A percentile compares a stretch with the other conserved stretches of the same genome.
Evolutionary conservation across 768 basidiomycete species (phyloP).

Genomic region (Suillus hirtellus): DNA sequence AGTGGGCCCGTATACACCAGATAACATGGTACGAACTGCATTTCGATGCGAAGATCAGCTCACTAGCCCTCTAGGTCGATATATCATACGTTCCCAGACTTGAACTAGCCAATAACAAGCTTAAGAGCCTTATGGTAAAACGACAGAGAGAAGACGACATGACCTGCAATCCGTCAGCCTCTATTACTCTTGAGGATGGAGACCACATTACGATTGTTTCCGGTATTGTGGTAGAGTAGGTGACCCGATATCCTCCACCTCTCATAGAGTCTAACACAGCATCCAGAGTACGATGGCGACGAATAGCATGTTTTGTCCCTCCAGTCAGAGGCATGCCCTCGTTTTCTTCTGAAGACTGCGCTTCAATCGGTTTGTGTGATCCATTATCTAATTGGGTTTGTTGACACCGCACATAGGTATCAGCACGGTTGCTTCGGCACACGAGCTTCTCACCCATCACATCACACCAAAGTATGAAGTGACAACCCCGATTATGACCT

Average conservation of each 20-base stretch:
- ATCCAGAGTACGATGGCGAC: conserved; percentile 51
- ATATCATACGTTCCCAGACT: conserved; percentile 50
- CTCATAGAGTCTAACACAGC: conserved; percentile 8
- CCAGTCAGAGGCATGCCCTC: conserved; percentile 36
- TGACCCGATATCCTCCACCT: neutral
- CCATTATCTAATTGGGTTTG: neutral
- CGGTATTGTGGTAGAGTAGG: conserved; percentile 49
- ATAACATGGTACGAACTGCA: conserved; percentile 53
- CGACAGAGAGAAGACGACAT: conserved; percentile 35
- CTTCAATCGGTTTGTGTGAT: conserved; percentile 49
- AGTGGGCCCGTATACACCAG: conserved; percentile 51
- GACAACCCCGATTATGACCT: conserved; percentile 51
- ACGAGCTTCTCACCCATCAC: conserved; percentile 61
- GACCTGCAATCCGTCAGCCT: conserved; percentile 38
- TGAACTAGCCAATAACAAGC: conserved; percentile 47
- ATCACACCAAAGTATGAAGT: conserved; percentile 52
- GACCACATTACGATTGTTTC: conserved; percentile 51
- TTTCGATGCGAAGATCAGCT: neutral
- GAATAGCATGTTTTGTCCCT: conserved; percentile 50
- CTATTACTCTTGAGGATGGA: conserved; percentile 50
- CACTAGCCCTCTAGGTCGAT: conserved; percentile 41
- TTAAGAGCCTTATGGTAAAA: conserved; percentile 44
- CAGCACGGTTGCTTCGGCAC: conserved; percentile 47
- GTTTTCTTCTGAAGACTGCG: conserved; percentile 45
- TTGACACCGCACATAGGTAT: conserved; percentile 45